Conservation (phyloP, 176 grass and related monocot genomes). For the Triticum timopheevii region DNA sequence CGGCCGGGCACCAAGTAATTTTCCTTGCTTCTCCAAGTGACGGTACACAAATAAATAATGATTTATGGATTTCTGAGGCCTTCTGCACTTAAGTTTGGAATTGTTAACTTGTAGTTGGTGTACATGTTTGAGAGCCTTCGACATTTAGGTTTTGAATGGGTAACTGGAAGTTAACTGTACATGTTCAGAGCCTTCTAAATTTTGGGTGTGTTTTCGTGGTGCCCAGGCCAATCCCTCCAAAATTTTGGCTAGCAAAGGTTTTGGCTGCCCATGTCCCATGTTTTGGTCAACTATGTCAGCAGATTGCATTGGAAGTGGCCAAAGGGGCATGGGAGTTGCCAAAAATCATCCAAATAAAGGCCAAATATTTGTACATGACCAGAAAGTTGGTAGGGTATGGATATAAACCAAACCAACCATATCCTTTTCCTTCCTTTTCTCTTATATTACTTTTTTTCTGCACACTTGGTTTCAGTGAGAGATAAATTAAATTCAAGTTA, state of each 20-base stretch:
- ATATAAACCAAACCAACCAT: background rate
- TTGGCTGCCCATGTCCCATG: background rate
- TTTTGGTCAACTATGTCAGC: background rate
- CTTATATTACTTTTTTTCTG: background rate
- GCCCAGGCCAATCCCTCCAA: background rate
- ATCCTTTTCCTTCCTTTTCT: background rate
- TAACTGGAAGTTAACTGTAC: background rate
- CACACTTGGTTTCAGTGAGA: background rate
- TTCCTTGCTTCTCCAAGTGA: constrained; percentile 1
- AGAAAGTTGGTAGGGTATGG: background rate
- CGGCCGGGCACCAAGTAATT: background rate
- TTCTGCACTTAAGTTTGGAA: background rate
- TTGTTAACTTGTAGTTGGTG: background rate
- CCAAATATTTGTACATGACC: background rate
- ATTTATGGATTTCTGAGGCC: background rate
- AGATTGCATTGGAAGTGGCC: background rate
- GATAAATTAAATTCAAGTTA: background rate
- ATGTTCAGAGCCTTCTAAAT: background rate
- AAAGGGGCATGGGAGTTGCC: background rate
- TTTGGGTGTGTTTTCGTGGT: background rate
- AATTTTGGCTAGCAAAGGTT: background rate
- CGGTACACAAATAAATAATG: background rate
- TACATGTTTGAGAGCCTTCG: constrained; percentile 9
- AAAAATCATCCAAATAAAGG: background rate
- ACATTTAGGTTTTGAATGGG: background rate